Conservation (phyloP, 2,329 filamentous ascomycete species). For the Lachnellula occidentalis region DNA sequence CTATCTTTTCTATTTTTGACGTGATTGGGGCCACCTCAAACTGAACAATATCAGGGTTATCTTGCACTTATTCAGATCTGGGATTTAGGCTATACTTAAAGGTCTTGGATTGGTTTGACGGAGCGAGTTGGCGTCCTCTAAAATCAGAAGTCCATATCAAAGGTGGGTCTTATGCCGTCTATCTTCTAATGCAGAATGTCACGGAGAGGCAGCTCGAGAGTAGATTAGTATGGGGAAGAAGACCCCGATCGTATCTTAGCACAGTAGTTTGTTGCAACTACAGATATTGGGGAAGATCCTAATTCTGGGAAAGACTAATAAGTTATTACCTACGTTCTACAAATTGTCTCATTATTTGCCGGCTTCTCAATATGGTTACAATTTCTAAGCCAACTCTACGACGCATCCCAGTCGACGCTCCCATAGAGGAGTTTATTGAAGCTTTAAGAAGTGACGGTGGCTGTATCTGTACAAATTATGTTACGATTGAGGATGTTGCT, state of each 20-base stretch:
- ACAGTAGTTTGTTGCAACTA: not conserved
- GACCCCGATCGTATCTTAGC: not conserved
- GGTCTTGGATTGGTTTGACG: not conserved
- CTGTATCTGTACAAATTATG: constrained; percentile 14
- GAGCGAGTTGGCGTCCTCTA: not conserved
- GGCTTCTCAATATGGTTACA: constrained; percentile 3
- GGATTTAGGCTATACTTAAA: not conserved
- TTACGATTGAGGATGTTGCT: constrained; percentile 3
- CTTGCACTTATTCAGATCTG: not conserved
- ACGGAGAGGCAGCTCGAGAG: not conserved
- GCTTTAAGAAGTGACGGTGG: constrained; percentile 12
- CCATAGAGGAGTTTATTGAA: constrained; percentile 12
- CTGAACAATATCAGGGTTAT: not conserved
- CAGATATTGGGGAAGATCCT: too few relatives aligned
- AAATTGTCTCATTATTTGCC: not conserved
- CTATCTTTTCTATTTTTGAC: constrained; percentile 1
- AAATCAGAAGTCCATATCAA: not conserved
- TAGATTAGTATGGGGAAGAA: not conserved
- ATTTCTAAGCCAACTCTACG: constrained; percentile 4
- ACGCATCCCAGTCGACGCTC: constrained; percentile 12
- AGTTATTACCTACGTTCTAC: not conserved
- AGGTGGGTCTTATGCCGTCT: not conserved
- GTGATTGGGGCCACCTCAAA: constrained; percentile 8
- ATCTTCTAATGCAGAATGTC: not conserved
- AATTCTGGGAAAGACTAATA: not conserved